Evolutionary conservation across 75 land plant genomes (phyloP).

Genomic region (Chamaecyparis obtusa): DNA sequence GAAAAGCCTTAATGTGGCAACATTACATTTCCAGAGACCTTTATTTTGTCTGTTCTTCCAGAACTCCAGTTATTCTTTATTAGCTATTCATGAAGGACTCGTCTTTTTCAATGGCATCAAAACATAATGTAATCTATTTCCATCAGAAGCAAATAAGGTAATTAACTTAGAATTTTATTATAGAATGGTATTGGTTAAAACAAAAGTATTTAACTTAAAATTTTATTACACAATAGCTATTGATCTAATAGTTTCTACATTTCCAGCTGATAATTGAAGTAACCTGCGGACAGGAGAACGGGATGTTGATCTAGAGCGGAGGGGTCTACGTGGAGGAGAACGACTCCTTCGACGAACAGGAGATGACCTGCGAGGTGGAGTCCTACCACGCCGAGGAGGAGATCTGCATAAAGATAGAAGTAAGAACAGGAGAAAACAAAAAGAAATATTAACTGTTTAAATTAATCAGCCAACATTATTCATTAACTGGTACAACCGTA

Average conservation of each 20-base stretch:
- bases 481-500: not conserved
- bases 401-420: conserved; percentile 16
- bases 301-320: conserved; percentile 80
- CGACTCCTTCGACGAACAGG: conserved; percentile 61
- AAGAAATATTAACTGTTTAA: not conserved
- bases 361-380: conserved; percentile 89
- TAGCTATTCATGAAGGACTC: not conserved
- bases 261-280: not conserved
- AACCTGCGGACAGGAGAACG: conserved; percentile 85
- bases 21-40: not conserved
- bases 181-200: too few relatives aligned
- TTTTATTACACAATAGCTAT: not conserved
- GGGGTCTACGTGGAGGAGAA: conserved; percentile 77
- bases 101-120: not conserved
- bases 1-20: not conserved
- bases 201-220: not conserved
- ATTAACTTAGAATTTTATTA: too few relatives aligned
- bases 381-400: conserved; percentile 70
- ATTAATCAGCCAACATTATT: not conserved
- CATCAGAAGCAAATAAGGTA: not conserved
- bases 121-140: not conserved
- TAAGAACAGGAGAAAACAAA: not conserved
- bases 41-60: not conserved
- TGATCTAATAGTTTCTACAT: not conserved
- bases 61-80: not conserved